Evolutionary conservation across 202 grass and related monocot genomes (phyloP).

Genomic region (Hordeum pubiflorum): DNA sequence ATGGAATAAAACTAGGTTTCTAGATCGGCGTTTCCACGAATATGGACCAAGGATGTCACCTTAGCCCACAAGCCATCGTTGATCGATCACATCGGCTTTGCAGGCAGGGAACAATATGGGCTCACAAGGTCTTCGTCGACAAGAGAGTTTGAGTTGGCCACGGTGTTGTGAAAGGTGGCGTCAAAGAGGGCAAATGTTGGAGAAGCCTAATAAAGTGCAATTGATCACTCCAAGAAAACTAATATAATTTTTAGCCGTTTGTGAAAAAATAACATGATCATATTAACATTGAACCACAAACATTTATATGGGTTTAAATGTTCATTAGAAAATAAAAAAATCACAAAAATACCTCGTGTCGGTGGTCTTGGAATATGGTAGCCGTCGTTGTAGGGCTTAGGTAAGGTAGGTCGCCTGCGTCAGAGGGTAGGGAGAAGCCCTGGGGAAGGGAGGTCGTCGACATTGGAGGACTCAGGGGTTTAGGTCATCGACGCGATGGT

Average conservation of each 20-base stretch:
- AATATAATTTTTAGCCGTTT: background rate
- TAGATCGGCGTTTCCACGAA: background rate
- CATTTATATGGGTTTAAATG: background rate
- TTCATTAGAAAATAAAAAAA: background rate
- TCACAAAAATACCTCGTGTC: background rate
- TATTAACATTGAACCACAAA: background rate
- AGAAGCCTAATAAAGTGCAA: background rate
- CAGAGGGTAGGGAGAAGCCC: background rate
- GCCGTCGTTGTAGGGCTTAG: background rate
- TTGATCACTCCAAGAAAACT: background rate
- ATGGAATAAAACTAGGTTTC: background rate
- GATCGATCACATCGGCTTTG: background rate
- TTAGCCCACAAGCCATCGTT: background rate
- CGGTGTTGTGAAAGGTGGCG: background rate
- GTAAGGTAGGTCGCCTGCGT: background rate
- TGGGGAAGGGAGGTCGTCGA: background rate
- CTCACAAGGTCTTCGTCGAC: background rate
- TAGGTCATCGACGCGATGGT: too few relatives aligned
- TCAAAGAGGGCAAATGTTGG: background rate
- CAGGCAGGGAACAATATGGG: background rate
- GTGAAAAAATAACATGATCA: too few relatives aligned
- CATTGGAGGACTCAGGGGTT: background rate
- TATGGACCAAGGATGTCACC: background rate
- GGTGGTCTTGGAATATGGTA: background rate
- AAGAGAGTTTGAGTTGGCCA: background rate